phyloP scores from a whole-genome alignment of 1,284 basidiomycete species.

The Athelia psychrophila region DNA sequence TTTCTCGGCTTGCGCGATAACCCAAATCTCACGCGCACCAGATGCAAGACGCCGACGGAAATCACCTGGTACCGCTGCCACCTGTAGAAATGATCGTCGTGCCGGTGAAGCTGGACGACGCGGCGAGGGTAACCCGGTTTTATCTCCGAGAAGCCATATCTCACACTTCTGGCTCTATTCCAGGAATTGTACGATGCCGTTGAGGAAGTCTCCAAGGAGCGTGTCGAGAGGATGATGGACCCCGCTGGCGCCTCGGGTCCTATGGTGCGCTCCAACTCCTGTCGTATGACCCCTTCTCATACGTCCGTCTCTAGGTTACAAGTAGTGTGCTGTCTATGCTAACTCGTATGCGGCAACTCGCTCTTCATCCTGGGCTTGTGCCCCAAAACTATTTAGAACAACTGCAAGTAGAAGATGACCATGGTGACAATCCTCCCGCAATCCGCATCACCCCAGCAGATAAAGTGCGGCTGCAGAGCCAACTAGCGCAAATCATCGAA shows the following conservation, averaged over 20 bases:
- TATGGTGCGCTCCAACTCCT: slow-evolving; percentile 25
- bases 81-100: slow-evolving; percentile 73
- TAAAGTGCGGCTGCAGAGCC: slow-evolving; percentile 54
- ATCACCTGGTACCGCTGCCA: slow-evolving; percentile 71
- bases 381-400: slow-evolving; percentile 76
- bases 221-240: slow-evolving; percentile 58
- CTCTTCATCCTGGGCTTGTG: slow-evolving; percentile 76
- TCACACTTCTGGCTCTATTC: neutral
- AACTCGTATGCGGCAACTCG: slow-evolving; percentile 85
- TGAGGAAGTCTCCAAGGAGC: slow-evolving; percentile 58
- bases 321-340: slow-evolving; percentile 79
- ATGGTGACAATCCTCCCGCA: slow-evolving; percentile 21
- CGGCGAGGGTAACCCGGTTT: slow-evolving; percentile 54
- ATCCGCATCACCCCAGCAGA: slow-evolving; percentile 46
- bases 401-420: slow-evolving; percentile 40
- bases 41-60: slow-evolving; percentile 82
- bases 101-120: slow-evolving; percentile 65
- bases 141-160: neutral
- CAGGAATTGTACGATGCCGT: slow-evolving; percentile 77
- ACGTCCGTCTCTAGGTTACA: slow-evolving; percentile 45
- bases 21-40: slow-evolving; percentile 25
- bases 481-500: slow-evolving; percentile 69
- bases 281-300: slow-evolving; percentile 4
- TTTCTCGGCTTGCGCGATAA: neutral
- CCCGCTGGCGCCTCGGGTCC: slow-evolving; percentile 33